Evolutionary conservation across 371 early-diverging fungal species (phyloP).

Genomic region (Mucor indicus): DNA sequence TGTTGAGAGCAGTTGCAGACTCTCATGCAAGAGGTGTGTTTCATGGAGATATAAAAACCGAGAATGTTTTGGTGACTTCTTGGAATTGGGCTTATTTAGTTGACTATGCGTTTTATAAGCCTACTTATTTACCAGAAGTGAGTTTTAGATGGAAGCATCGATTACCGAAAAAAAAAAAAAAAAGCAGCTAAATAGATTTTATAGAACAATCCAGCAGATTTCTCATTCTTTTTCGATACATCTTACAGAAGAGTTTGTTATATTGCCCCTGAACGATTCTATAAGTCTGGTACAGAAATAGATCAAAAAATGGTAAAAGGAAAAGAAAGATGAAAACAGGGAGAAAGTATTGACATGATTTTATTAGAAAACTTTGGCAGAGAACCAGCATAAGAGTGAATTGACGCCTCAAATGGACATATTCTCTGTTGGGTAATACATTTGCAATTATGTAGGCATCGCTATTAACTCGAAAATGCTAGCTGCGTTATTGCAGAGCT

Average conservation of each 20-base stretch:
- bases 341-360: not conserved
- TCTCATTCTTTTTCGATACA: slow-evolving; percentile 92
- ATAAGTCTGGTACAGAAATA: slow-evolving; percentile 64
- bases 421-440: slow-evolving; percentile 81
- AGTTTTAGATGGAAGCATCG: no score
- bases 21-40: slow-evolving; percentile 61
- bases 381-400: slow-evolving; percentile 39
- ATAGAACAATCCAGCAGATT: slow-evolving; percentile 92
- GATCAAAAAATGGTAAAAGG: slow-evolving; percentile 55
- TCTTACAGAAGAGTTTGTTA: slow-evolving; percentile 86
- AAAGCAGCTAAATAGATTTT: not conserved
- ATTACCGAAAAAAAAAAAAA: no score
- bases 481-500: slow-evolving; percentile 95
- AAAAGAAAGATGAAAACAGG: not conserved
- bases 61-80: slow-evolving; percentile 74
- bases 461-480: not conserved
- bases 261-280: slow-evolving; percentile 95
- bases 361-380: slow-evolving; percentile 28
- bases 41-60: slow-evolving; percentile 28
- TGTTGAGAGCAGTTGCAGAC: slow-evolving; percentile 75
- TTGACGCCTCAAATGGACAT: slow-evolving; percentile 89
- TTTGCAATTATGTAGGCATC: not conserved
- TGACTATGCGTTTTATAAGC: slow-evolving; percentile 91
- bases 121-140: slow-evolving; percentile 86
- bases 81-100: slow-evolving; percentile 93